Evolutionary conservation across 352 stramenopile genomes (phyloP).

Genomic region (Pythium biforme): DNA sequence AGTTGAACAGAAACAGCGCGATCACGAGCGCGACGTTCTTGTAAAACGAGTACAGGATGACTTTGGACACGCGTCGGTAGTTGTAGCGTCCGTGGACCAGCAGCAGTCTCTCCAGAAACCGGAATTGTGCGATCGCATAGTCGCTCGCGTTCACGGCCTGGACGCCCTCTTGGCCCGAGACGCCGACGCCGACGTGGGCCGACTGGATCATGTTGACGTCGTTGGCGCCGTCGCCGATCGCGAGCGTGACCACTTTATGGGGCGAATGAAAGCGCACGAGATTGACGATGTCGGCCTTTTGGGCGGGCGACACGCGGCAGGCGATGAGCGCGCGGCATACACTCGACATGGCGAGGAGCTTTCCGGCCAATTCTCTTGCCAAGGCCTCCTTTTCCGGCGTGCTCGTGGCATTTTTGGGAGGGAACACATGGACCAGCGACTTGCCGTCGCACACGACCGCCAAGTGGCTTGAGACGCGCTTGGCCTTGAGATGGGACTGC

Average conservation of each 20-base stretch:
- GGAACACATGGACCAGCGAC: constrained; percentile 71
- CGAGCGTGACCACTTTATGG: constrained; percentile 77
- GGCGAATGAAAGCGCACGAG: constrained; percentile 57
- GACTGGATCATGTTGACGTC: constrained; percentile 96
- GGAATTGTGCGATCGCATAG: constrained; percentile 93
- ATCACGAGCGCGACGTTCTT: constrained; percentile 80
- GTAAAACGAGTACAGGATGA: constrained; percentile 90
- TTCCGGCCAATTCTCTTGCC: constrained; percentile 47
- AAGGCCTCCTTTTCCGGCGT: constrained; percentile 32
- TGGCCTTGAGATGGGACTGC: constrained; percentile 39
- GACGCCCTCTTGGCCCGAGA: constrained; percentile 89
- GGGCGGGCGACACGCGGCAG: constrained; percentile 77
- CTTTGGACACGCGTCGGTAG: constrained; percentile 93
- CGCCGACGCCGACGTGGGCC: constrained; percentile 92
- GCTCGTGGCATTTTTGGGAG: constrained; percentile 40
- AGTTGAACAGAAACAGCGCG: constrained; percentile 75
- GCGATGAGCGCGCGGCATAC: constrained; percentile 72
- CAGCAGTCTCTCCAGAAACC: constrained; percentile 92
- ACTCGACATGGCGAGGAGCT: constrained; percentile 56
- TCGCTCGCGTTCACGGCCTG: constrained; percentile 92
- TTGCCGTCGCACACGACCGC: constrained; percentile 72
- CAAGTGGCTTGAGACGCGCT: constrained; percentile 48
- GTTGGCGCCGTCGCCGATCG: constrained; percentile 94
- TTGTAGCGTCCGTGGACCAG: constrained; percentile 97
- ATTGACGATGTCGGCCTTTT: constrained; percentile 82